Evolutionary conservation across 176 grass and related monocot species (phyloP).

Genomic region (Hyparrhenia diplandra): DNA sequence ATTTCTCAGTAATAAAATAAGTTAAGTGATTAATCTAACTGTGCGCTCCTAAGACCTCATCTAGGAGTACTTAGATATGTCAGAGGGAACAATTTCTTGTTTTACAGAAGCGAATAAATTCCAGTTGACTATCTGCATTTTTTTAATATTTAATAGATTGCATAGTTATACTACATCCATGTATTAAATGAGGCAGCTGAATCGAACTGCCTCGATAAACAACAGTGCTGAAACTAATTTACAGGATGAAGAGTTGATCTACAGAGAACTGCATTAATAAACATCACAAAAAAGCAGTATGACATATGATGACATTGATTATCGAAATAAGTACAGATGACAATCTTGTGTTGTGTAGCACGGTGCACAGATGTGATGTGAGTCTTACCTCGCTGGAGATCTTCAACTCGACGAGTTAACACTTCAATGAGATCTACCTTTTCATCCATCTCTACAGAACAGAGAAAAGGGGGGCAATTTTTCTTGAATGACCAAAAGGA

Average conservation of each 20-base stretch:
- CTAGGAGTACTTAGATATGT: conserved; percentile 1
- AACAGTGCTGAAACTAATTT: conserved; percentile 12
- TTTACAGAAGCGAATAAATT: not conserved
- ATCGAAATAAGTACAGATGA: not conserved
- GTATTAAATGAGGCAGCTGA: not conserved
- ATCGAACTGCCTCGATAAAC: conserved; percentile 4
- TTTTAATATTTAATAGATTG: not conserved
- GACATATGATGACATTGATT: not conserved
- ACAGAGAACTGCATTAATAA: not conserved
- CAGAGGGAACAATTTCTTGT: not conserved
- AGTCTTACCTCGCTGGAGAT: conserved; percentile 67
- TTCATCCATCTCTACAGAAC: conserved; percentile 50
- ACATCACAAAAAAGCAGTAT: not conserved
- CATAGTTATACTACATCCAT: not conserved
- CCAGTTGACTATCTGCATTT: not conserved
- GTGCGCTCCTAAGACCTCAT: not conserved
- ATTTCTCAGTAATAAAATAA: not conserved
- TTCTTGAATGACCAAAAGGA: conserved; percentile 17
- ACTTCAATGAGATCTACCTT: conserved; percentile 39
- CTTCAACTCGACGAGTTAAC: conserved; percentile 57
- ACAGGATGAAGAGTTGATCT: not conserved
- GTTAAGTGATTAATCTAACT: not conserved
- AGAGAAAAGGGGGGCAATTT: conserved; percentile 3
- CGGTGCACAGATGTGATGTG: not conserved
- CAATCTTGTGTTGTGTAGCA: conserved; percentile 8